Evolutionary conservation across 2,329 filamentous ascomycete genomes (phyloP).

Genomic region (Capronia coronata): DNA sequence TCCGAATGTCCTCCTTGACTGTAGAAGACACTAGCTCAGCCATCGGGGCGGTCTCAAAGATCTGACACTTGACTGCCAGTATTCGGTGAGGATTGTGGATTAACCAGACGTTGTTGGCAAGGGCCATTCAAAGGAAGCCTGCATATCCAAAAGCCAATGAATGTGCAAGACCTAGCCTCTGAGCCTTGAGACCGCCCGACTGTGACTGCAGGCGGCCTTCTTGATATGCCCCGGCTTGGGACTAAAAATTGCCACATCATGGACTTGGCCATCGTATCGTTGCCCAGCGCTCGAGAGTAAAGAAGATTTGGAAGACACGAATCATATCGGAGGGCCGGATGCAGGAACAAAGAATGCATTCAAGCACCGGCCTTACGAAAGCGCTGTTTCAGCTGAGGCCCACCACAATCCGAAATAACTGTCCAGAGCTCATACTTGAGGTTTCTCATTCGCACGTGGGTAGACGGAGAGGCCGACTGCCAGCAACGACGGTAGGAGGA

Average conservation of each 20-base stretch:
- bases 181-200: slow-evolving; percentile 26
- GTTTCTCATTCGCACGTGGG: slow-evolving; percentile 8
- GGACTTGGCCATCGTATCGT: slow-evolving; percentile 22
- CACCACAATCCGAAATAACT: slow-evolving; percentile 3
- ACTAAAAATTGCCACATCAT: slow-evolving; percentile 26
- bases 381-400: slow-evolving; percentile 21
- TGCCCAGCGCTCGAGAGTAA: slow-evolving; percentile 5
- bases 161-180: slow-evolving; percentile 16
- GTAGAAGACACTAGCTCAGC: slow-evolving; percentile 24
- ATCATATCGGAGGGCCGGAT: slow-evolving; percentile 12
- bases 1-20: slow-evolving; percentile 23
- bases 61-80: slow-evolving; percentile 22
- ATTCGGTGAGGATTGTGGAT: slow-evolving; percentile 23
- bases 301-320: slow-evolving; percentile 20
- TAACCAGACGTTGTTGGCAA: slow-evolving; percentile 26
- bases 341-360: slow-evolving; percentile 24
- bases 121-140: slow-evolving; percentile 23
- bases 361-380: slow-evolving; percentile 16
- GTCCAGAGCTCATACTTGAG: slow-evolving; percentile 1
- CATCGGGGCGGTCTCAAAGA: slow-evolving; percentile 18
- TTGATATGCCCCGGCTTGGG: slow-evolving; percentile 21
- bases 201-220: slow-evolving; percentile 28
- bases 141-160: slow-evolving; percentile 27
- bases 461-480: not conserved
- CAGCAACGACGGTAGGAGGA: slow-evolving; percentile 1